phyloP scores from a whole-genome alignment of 2,329 filamentous ascomycete genomes.

The Iodosphaeria phyllophila region DNA sequence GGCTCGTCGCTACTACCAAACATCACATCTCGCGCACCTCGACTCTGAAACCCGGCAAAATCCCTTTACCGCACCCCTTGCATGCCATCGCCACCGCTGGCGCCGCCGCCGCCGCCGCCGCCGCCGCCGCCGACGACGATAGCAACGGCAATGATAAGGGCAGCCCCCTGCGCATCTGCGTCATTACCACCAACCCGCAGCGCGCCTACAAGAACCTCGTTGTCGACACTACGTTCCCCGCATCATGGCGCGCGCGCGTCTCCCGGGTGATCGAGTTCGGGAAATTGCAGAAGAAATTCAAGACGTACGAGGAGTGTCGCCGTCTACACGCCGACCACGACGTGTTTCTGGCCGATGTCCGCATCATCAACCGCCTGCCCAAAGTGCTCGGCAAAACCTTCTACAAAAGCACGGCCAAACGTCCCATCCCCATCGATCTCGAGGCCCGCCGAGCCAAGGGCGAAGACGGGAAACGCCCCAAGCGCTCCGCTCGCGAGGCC shows the following conservation, averaged over 20 bases:
- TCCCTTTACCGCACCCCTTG: conserved; percentile 59
- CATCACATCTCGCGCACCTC: conserved; percentile 52
- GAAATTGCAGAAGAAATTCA: conserved; percentile 70
- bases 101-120: too few relatives aligned
- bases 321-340: conserved; percentile 77
- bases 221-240: conserved; percentile 52
- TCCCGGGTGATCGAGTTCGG: conserved; percentile 61
- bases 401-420: conserved; percentile 66
- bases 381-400: conserved; percentile 77
- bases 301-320: conserved; percentile 71
- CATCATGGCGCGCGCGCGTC: conserved; percentile 45
- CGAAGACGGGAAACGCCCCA: conserved; percentile 36
- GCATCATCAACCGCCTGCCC: conserved; percentile 59
- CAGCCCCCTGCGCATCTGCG: not conserved
- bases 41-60: conserved; percentile 68
- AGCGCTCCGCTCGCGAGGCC: conserved; percentile 32
- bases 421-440: conserved; percentile 69
- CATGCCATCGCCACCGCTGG: conserved; percentile 39
- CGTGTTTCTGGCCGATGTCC: conserved; percentile 81
- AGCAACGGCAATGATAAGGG: too few relatives aligned
- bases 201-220: conserved; percentile 81
- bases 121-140: too few relatives aligned
- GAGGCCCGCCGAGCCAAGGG: conserved; percentile 38
- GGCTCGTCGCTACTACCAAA: conserved; percentile 46
- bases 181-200: conserved; percentile 26